Percentiles rank a stretch among this genome's conserved stretches.
Evolutionary conservation across 257 asterid species (phyloP).

Genomic region (Catharanthus roseus): DNA sequence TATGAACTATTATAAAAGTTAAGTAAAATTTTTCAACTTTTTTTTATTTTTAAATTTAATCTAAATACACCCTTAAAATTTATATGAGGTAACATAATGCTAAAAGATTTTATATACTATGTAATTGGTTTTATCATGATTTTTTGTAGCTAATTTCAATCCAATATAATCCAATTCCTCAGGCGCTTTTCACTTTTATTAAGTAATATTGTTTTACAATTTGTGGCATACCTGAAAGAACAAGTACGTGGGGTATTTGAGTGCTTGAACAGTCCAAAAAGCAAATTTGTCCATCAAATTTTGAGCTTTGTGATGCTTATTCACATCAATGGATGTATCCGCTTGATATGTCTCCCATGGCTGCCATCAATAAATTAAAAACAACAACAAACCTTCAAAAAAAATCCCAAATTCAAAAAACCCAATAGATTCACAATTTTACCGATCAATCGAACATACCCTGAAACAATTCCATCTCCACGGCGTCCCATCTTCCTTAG

Average conservation of each 20-base stretch:
- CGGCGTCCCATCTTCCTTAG: constrained; percentile 53
- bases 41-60: no score
- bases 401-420: not conserved
- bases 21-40: no score
- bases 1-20: no score
- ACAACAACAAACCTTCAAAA: not conserved
- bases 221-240: constrained; percentile 48
- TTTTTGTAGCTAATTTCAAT: no score
- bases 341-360: constrained; percentile 80
- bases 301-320: constrained; percentile 45
- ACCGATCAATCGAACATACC: constrained; percentile 23
- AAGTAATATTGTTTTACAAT: no score
- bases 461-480: constrained; percentile 74
- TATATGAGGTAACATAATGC: no score
- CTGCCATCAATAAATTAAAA: constrained; percentile 20
- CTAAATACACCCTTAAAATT: no score
- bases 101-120: no score
- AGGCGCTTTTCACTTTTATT: no score
- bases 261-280: constrained; percentile 45
- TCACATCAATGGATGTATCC: constrained; percentile 62
- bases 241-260: constrained; percentile 48
- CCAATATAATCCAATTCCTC: no score
- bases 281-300: constrained; percentile 56
- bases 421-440: no score
- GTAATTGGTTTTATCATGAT: no score